Conservation (phyloP, 768 basidiomycete species). For the Mycena latifolia region DNA sequence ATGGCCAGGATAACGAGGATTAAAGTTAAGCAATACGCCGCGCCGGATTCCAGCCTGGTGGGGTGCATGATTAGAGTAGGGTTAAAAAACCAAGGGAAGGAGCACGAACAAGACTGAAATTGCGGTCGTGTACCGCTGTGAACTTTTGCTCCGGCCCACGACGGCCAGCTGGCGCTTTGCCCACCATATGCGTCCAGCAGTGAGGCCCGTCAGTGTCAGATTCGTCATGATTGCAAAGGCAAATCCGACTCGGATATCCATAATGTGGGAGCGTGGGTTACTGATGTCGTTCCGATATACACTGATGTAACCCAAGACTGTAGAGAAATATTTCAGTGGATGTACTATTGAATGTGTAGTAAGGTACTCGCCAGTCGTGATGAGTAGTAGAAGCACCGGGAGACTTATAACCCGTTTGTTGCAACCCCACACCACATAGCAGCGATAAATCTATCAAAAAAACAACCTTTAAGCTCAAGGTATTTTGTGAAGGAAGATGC, state of each 20-base stretch:
- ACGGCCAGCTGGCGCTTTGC: constrained; percentile 9
- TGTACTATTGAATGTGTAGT: not conserved
- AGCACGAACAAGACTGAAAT: not conserved
- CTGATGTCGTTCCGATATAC: too few species aligned
- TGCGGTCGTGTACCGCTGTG: too few species aligned
- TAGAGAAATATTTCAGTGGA: too few species aligned
- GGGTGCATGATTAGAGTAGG: not conserved
- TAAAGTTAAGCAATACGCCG: constrained; percentile 2
- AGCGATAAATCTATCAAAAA: too few species aligned
- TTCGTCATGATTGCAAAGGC: constrained; percentile 15
- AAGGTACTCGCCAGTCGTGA: constrained; percentile 13
- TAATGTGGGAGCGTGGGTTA: too few species aligned
- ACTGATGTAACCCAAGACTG: not conserved
- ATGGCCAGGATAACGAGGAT: constrained; percentile 11
- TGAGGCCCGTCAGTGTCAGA: constrained; percentile 18
- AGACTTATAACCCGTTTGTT: constrained; percentile 4
- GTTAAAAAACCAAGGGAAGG: not conserved
- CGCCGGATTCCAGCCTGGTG: constrained; percentile 16
- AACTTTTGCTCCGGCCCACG: not conserved
- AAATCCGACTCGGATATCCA: constrained; percentile 1
- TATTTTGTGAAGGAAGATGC: not conserved
- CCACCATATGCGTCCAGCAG: constrained; percentile 24
- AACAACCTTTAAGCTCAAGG: not conserved
- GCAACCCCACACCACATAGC: constrained; percentile 16
- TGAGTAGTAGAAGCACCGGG: constrained; percentile 2